A percentile compares a stretch with the other conserved stretches of the same genome.
These are phyloP conservation scores for Leccinum subgranulosum DNA, from an alignment of 768 basidiomycete species.

Conservation along the genomic window DNA sequence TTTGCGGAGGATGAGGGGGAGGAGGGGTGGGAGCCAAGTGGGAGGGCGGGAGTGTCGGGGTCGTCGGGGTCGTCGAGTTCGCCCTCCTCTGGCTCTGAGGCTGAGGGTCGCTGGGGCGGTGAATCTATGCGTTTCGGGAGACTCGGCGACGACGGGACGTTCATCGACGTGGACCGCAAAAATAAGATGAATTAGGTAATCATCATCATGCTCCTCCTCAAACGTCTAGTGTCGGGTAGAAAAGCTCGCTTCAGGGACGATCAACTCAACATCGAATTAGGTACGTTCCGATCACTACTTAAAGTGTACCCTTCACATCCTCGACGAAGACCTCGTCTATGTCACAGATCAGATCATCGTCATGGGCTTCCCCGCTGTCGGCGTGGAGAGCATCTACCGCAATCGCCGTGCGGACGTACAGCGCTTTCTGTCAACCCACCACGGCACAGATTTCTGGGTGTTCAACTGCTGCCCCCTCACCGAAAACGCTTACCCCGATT, in stretches of 20 bases:
- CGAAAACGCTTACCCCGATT: conserved; percentile 76
- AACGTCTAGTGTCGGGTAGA: conserved; percentile 74
- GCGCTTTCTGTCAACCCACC: conserved; percentile 68
- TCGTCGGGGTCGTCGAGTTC: conserved; percentile 63
- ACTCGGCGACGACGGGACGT: conserved; percentile 14
- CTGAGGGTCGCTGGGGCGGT: conserved; percentile 53
- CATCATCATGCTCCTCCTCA: conserved; percentile 58
- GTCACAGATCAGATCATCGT: conserved; percentile 74
- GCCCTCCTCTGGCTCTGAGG: conserved; percentile 76
- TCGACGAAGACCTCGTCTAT: conserved; percentile 52
- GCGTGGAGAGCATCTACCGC: conserved; percentile 76
- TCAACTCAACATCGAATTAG: conserved; percentile 66
- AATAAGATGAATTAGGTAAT: conserved; percentile 10
- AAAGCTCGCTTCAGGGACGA: conserved; percentile 77
- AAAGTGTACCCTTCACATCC: not conserved
- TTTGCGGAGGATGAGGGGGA: conserved; percentile 37
- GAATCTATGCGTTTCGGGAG: conserved; percentile 56
- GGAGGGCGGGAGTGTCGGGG: conserved; percentile 1
- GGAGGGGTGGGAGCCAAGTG: conserved; percentile 20
- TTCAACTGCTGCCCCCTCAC: conserved; percentile 84
- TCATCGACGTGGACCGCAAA: conserved; percentile 8
- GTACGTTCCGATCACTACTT: conserved; percentile 35
- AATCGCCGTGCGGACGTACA: conserved; percentile 76
- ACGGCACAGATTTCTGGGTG: conserved; percentile 78
- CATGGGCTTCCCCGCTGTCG: conserved; percentile 83